phyloP scores from a whole-genome alignment of 2,329 filamentous ascomycete species.

The Mariannaea elegans region DNA sequence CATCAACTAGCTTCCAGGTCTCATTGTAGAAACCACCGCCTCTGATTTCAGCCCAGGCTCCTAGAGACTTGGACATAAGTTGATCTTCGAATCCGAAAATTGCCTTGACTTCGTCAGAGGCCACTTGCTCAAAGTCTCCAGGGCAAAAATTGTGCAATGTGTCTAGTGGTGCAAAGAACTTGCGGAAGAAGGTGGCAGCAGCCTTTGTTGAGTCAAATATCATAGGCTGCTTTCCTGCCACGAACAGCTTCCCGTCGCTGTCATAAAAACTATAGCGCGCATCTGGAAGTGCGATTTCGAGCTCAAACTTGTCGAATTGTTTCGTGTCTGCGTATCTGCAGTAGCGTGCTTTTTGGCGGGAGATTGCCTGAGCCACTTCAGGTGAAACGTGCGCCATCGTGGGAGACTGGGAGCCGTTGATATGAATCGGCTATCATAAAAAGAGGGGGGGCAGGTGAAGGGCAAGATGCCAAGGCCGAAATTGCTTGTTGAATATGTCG shows the following conservation, averaged over 20 bases:
- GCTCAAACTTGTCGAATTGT: slow-evolving; percentile 35
- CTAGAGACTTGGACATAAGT: slow-evolving; percentile 23
- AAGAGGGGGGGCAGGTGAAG: too few relatives aligned
- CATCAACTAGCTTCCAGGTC: slow-evolving; percentile 34
- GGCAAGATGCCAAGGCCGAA: too few relatives aligned
- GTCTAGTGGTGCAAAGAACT: slow-evolving; percentile 30
- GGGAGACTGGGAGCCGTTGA: not conserved
- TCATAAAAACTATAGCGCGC: slow-evolving; percentile 30
- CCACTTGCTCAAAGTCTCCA: slow-evolving; percentile 38
- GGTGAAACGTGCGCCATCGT: slow-evolving; percentile 31
- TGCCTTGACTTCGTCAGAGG: slow-evolving; percentile 35
- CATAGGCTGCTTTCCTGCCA: not conserved
- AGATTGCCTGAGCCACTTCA: slow-evolving; percentile 36
- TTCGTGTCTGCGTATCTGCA: slow-evolving; percentile 39
- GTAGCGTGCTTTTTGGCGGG: slow-evolving; percentile 40
- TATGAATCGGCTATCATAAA: too few relatives aligned
- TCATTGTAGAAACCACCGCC: slow-evolving; percentile 38
- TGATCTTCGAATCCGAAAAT: slow-evolving; percentile 37
- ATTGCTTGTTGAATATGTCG: too few relatives aligned
- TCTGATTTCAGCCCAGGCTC: slow-evolving; percentile 30
- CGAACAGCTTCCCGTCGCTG: slow-evolving; percentile 15
- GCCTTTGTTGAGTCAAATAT: slow-evolving; percentile 16
- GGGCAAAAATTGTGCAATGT: slow-evolving; percentile 36
- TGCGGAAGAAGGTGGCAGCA: slow-evolving; percentile 29
- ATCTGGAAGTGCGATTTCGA: slow-evolving; percentile 35